Percentiles rank a stretch among this genome's conserved stretches.
phyloP scores from a whole-genome alignment of 2,329 filamentous ascomycete genomes.

The Cordyceps cateniannulata region DNA sequence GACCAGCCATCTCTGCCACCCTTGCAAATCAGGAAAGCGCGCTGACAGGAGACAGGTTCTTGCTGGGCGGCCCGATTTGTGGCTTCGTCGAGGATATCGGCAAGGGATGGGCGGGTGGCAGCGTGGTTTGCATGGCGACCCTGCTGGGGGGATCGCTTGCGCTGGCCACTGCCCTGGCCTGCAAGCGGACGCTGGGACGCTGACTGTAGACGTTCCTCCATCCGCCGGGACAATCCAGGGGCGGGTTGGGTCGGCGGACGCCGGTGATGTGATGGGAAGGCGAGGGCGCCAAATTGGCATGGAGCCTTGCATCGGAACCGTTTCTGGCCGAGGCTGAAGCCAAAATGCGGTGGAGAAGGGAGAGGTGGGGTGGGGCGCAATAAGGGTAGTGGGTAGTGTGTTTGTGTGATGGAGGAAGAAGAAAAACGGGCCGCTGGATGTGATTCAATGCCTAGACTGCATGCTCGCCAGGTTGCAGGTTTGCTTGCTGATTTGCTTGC shows the following conservation, averaged over 20 bases:
- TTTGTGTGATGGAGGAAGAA: no score
- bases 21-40: background rate
- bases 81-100: background rate
- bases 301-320: background rate
- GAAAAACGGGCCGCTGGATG: no score
- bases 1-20: background rate
- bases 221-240: background rate
- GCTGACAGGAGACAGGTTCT: background rate
- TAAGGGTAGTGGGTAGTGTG: no score
- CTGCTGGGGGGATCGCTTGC: background rate
- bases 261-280: background rate
- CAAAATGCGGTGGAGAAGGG: background rate
- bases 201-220: background rate
- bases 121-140: background rate
- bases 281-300: background rate
- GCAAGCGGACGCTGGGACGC: background rate
- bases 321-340: background rate
- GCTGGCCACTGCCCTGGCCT: background rate
- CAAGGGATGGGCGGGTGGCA: background rate
- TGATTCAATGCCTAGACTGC: no score
- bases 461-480: no score
- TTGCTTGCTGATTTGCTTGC: no score
- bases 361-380: background rate
- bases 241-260: background rate
- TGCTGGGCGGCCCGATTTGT: background rate